A percentile compares a stretch with the other conserved stretches of the same genome.
Evolutionary conservation across 208 protist species (phyloP).

Genomic region (Vickermania ingenoplastis): DNA sequence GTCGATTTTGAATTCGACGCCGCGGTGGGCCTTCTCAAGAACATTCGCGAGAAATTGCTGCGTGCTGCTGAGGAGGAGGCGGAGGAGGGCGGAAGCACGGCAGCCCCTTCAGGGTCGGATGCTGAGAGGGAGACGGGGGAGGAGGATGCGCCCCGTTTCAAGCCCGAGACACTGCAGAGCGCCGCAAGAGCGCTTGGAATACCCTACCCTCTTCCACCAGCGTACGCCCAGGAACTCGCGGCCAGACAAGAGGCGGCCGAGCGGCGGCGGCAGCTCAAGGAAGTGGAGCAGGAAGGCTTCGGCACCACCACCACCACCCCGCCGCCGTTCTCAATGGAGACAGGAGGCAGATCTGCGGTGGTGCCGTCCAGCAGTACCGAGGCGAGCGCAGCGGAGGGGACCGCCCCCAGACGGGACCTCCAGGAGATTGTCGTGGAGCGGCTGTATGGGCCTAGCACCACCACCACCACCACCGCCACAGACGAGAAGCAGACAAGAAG

Average conservation of each 20-base stretch:
- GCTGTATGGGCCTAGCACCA: slow-evolving; percentile 33
- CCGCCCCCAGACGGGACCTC: slow-evolving; percentile 8
- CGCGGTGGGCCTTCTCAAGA: slow-evolving; percentile 13
- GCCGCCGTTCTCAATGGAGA: no score
- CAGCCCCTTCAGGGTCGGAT: not conserved
- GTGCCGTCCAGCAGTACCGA: slow-evolving; percentile 3
- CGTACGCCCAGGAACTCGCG: not conserved
- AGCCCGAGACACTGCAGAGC: not conserved
- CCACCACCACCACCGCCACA: slow-evolving; percentile 8
- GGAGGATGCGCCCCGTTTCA: not conserved
- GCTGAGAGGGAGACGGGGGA: not conserved
- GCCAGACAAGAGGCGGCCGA: no score
- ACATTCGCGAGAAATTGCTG: not conserved
- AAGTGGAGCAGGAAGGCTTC: no score
- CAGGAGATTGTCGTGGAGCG: slow-evolving; percentile 39
- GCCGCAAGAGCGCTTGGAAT: not conserved
- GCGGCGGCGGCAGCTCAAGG: no score
- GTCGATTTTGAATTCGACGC: slow-evolving; percentile 82
- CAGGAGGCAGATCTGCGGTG: not conserved
- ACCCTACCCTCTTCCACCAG: not conserved
- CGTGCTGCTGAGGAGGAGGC: not conserved
- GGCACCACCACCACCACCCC: no score
- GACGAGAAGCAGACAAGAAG: no score
- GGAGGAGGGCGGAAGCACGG: not conserved
- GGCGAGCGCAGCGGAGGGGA: not conserved